phyloP scores from a whole-genome alignment of 768 basidiomycete species.

The Mycena kentingensis region DNA sequence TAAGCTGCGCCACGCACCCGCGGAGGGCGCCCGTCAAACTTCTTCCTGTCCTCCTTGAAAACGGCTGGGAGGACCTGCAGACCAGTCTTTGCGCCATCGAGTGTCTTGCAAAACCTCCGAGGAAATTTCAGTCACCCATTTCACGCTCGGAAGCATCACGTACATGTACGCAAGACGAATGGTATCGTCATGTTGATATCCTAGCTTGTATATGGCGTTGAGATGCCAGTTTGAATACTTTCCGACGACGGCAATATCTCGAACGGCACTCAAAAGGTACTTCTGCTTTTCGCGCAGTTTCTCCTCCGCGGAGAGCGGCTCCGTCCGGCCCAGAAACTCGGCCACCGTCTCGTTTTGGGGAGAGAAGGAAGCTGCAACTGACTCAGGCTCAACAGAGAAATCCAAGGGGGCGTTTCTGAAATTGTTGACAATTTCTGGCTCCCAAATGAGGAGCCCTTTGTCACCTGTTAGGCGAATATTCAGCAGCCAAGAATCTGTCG shows the following conservation, averaged over 20 bases:
- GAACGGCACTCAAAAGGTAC: conserved; percentile 40
- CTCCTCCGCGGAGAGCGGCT: conserved; percentile 21
- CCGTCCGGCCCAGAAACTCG: conserved; percentile 28
- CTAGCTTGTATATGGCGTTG: conserved; percentile 36
- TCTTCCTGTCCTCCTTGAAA: conserved; percentile 25
- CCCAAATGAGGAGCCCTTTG: conserved; percentile 40
- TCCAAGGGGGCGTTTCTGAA: conserved; percentile 39
- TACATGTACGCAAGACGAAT: conserved; percentile 45
- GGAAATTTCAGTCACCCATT: not conserved
- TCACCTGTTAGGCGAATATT: too few relatives aligned
- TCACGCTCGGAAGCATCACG: conserved; percentile 9
- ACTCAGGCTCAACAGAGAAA: conserved; percentile 36
- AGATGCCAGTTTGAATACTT: conserved; percentile 44
- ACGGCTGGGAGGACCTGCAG: conserved; percentile 33
- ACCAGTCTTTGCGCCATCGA: conserved; percentile 52
- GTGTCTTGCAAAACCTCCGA: conserved; percentile 42
- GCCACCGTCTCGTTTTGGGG: conserved; percentile 34
- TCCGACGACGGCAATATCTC: conserved; percentile 36
- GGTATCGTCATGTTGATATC: conserved; percentile 38
- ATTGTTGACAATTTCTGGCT: conserved; percentile 38
- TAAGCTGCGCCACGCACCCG: not conserved
- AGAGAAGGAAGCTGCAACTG: conserved; percentile 30
- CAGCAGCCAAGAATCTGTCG: too few relatives aligned
- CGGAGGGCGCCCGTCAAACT: conserved; percentile 30
- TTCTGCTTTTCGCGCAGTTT: conserved; percentile 36